Conservation (phyloP, 2,329 filamentous ascomycete genomes). For the Penicillium sp. region DNA sequence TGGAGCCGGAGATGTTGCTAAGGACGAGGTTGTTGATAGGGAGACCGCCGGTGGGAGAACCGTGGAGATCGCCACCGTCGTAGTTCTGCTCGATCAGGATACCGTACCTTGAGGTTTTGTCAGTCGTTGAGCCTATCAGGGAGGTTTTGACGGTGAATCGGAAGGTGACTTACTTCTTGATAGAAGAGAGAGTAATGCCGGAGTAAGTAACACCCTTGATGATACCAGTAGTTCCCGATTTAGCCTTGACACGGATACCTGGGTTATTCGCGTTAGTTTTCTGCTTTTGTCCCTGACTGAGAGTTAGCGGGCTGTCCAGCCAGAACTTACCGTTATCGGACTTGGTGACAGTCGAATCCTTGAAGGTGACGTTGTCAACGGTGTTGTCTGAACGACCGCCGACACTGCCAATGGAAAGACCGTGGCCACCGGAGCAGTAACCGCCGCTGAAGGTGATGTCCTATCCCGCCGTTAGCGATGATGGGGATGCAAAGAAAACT, state of each 20-base stretch:
- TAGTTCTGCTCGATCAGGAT: constrained; percentile 52
- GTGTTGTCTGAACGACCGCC: constrained; percentile 51
- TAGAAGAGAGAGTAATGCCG: constrained; percentile 47
- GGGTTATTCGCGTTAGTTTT: not conserved
- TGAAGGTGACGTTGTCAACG: constrained; percentile 51
- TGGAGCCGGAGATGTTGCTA: constrained; percentile 30
- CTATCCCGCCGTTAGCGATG: constrained; percentile 30
- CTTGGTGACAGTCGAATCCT: constrained; percentile 30
- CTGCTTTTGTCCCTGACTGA: not conserved
- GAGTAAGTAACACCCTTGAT: constrained; percentile 50
- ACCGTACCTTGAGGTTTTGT: constrained; percentile 36
- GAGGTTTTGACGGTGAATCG: no score
- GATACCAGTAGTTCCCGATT: constrained; percentile 46
- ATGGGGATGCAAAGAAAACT: not conserved
- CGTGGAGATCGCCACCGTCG: constrained; percentile 39
- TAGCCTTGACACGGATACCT: constrained; percentile 55
- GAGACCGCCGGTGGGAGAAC: constrained; percentile 31
- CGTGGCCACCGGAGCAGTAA: constrained; percentile 50
- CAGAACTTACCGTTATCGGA: constrained; percentile 17
- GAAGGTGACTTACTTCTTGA: constrained; percentile 48
- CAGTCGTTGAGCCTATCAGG: no score
- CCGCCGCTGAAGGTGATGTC: constrained; percentile 39
- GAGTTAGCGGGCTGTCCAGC: not conserved
- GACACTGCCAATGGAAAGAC: constrained; percentile 56
- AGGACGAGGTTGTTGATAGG: constrained; percentile 35